A percentile compares a stretch with the other conserved stretches of the same genome.
Evolutionary conservation across 1,284 basidiomycete species (phyloP).

Genomic region (Moniliophthora roreri): DNA sequence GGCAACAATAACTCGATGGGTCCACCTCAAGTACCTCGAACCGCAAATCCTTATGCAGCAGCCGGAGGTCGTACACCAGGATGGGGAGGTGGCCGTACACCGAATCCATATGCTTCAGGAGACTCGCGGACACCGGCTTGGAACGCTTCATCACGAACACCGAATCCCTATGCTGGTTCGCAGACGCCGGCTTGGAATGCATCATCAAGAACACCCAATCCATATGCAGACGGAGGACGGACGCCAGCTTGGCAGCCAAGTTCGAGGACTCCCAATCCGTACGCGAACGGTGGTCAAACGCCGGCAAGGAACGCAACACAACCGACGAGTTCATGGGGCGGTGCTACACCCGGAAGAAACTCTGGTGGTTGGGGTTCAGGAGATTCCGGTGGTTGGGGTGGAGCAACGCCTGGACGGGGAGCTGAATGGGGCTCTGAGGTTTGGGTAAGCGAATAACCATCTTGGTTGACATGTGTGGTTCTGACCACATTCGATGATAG

Average conservation of each 20-base stretch:
- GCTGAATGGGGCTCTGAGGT: conserved; percentile 30
- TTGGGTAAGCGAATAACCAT: conserved; percentile 26
- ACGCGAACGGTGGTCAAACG: conserved; percentile 25
- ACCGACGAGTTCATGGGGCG: conserved; percentile 5
- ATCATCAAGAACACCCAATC: conserved; percentile 59
- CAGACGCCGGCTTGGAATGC: conserved; percentile 61
- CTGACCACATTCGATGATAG: conserved; percentile 18
- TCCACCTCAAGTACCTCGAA: conserved; percentile 13
- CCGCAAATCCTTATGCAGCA: conserved; percentile 51
- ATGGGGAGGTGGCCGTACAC: conserved; percentile 55
- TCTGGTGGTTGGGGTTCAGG: conserved; percentile 22
- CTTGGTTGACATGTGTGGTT: conserved; percentile 9
- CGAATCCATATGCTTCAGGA: conserved; percentile 61
- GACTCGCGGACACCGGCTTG: conserved; percentile 59
- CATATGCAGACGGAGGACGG: conserved; percentile 49
- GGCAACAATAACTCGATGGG: conserved; percentile 14
- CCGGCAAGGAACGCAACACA: conserved; percentile 7
- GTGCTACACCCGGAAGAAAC: conserved; percentile 18
- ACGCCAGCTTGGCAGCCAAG: conserved; percentile 55
- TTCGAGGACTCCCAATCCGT: conserved; percentile 64
- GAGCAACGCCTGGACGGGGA: conserved; percentile 34
- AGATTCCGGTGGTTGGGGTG: conserved; percentile 29
- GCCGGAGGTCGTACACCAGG: conserved; percentile 53
- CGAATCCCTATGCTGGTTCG: conserved; percentile 67
- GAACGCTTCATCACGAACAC: conserved; percentile 60